Evolutionary conservation across 371 early-diverging fungal species (phyloP).

Genomic region (Dichotomocladium elegans): DNA sequence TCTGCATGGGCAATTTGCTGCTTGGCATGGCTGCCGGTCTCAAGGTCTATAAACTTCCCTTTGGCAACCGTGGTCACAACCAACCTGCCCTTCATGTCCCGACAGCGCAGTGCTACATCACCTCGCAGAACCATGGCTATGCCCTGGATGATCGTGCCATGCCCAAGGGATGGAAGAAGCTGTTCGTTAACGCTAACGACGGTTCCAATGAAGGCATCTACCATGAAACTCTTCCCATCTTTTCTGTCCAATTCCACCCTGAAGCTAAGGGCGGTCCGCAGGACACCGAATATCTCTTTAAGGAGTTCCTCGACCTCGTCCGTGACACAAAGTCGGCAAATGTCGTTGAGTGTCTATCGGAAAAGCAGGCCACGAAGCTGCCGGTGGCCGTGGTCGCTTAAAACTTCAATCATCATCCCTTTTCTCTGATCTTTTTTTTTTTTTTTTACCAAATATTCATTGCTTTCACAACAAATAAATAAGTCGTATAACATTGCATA

Average conservation of each 20-base stretch:
- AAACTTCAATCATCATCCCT: background rate
- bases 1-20: constrained; percentile 95
- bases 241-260: constrained; percentile 95
- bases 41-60: constrained; percentile 84
- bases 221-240: constrained; percentile 68
- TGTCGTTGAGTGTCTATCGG: background rate
- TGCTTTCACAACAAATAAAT: background rate
- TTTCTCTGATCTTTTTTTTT: background rate
- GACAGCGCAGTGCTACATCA: constrained; percentile 78
- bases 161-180: constrained; percentile 72
- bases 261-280: constrained; percentile 95
- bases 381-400: background rate
- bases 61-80: constrained; percentile 97
- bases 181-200: constrained; percentile 93
- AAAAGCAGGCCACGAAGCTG: background rate
- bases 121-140: constrained; percentile 96
- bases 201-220: constrained; percentile 92
- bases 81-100: constrained; percentile 83
- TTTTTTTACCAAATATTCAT: background rate
- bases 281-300: constrained; percentile 87
- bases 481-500: background rate
- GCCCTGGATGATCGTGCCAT: constrained; percentile 72
- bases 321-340: constrained; percentile 10
- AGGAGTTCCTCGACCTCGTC: constrained; percentile 49
- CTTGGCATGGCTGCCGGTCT: constrained; percentile 89